Evolutionary conservation across 441 rosid species (phyloP).

Genomic region (Viola pubescens): DNA sequence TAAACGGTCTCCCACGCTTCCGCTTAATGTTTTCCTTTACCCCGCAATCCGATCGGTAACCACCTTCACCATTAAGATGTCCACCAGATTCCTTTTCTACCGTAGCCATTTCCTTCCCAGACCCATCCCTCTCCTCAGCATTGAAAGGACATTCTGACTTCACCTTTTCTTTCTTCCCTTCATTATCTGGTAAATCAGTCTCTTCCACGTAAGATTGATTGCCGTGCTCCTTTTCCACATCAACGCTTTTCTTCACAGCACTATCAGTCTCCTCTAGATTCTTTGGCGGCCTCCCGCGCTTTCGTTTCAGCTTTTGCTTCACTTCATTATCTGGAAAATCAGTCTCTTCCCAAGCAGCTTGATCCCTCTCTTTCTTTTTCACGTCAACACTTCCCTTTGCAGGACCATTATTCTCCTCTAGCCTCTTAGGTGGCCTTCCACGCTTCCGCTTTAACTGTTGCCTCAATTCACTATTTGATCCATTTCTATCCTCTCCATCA

Average conservation of each 20-base stretch:
- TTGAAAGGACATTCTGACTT: conserved; percentile 20
- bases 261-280: neutral
- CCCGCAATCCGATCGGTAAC: neutral
- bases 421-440: neutral
- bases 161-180: neutral
- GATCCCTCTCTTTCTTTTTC: conserved; percentile 12
- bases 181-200: conserved; percentile 2
- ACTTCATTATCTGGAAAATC: conserved; percentile 2
- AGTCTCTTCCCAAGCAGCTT: neutral
- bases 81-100: conserved; percentile 4
- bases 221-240: neutral
- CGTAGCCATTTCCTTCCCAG: conserved; percentile 1
- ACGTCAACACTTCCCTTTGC: conserved; percentile 10
- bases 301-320: neutral
- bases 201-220: conserved; percentile 9
- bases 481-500: neutral
- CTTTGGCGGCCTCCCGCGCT: conserved; percentile 21
- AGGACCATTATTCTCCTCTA: conserved; percentile 5
- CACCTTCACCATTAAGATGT: neutral
- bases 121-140: conserved; percentile 6
- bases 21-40: conserved; percentile 13
- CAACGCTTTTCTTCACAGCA: neutral
- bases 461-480: neutral
- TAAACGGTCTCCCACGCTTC: conserved; percentile 29
- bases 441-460: neutral